These are phyloP conservation scores for Phytophthora brassicae DNA, from an alignment of 352 stramenopile species.

Conservation along the genomic window DNA sequence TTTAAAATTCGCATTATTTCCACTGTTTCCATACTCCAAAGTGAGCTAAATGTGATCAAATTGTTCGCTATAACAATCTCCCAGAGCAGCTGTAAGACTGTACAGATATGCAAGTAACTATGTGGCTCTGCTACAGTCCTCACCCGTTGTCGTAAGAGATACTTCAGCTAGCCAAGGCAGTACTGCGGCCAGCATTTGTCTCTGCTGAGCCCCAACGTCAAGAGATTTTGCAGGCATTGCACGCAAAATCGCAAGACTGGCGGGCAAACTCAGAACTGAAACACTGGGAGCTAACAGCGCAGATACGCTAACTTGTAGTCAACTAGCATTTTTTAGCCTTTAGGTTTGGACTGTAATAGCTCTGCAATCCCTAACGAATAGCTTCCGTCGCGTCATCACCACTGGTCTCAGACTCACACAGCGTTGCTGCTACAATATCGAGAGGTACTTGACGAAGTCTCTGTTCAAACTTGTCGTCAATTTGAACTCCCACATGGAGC, in stretches of 20 bases:
- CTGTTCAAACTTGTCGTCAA: slow-evolving; percentile 32
- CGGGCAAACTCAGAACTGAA: slow-evolving; percentile 24
- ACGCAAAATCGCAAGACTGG: slow-evolving; percentile 48
- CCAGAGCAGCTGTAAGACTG: slow-evolving; percentile 46
- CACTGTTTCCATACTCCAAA: slow-evolving; percentile 39
- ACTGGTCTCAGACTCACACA: slow-evolving; percentile 11
- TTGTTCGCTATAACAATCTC: slow-evolving; percentile 41
- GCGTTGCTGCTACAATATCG: slow-evolving; percentile 21
- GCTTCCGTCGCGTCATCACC: slow-evolving; percentile 24
- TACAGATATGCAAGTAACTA: slow-evolving; percentile 57
- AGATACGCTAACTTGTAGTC: slow-evolving; percentile 32
- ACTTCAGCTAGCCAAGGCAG: slow-evolving; percentile 64
- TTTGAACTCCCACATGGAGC: slow-evolving; percentile 49
- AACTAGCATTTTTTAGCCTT: slow-evolving; percentile 10
- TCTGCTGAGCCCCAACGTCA: slow-evolving; percentile 36
- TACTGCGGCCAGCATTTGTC: slow-evolving; percentile 53
- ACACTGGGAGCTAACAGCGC: slow-evolving; percentile 38
- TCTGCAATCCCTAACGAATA: slow-evolving; percentile 30
- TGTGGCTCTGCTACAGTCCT: slow-evolving; percentile 5
- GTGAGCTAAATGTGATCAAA: slow-evolving; percentile 74
- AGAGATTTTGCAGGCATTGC: slow-evolving; percentile 27
- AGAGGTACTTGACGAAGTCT: slow-evolving; percentile 37
- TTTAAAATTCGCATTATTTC: slow-evolving; percentile 8
- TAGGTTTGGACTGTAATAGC: slow-evolving; percentile 29
- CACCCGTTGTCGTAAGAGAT: slow-evolving; percentile 7